Conservation (phyloP, 176 grass and related monocot species). For the Carex pumila region DNA sequence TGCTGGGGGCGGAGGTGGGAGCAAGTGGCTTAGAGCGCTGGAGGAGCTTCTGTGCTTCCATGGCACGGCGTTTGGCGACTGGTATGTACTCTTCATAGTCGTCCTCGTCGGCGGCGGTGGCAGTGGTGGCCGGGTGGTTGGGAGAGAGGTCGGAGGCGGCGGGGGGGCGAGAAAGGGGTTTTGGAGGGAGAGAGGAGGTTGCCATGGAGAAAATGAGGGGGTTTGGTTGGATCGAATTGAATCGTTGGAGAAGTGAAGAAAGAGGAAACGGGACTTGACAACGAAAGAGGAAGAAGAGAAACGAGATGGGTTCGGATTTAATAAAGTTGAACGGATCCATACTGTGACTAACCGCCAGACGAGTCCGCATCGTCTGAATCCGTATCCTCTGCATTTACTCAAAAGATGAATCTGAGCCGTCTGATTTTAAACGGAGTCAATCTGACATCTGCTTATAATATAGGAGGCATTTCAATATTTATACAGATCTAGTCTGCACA, state of each 20-base stretch:
- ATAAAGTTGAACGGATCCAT: too few species aligned
- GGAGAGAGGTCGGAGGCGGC: neutral
- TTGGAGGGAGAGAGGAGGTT: neutral
- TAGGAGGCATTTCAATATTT: too few species aligned
- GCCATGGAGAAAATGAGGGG: neutral
- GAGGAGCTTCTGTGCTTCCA: slow-evolving; percentile 39
- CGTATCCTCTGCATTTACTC: too few species aligned
- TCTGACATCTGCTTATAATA: too few species aligned
- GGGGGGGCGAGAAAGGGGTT: neutral
- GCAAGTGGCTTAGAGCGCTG: slow-evolving; percentile 22
- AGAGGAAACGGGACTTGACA: too few species aligned
- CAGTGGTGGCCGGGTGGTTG: neutral
- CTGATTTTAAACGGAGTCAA: too few species aligned
- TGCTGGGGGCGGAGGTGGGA: neutral
- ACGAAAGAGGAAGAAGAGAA: too few species aligned
- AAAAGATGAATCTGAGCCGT: too few species aligned
- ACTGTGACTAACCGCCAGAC: too few species aligned
- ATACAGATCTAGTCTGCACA: too few species aligned
- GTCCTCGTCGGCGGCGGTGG: neutral
- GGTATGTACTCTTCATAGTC: slow-evolving; percentile 58
- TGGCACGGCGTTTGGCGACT: slow-evolving; percentile 45
- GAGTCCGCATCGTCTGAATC: too few species aligned
- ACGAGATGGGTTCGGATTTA: too few species aligned
- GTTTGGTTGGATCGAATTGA: neutral
- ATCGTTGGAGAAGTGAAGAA: neutral